Percentiles rank a stretch among this genome's conserved stretches.
Evolutionary conservation across 139 green algal genomes (phyloP).

Genomic region (Ettlia oleoabundans): DNA sequence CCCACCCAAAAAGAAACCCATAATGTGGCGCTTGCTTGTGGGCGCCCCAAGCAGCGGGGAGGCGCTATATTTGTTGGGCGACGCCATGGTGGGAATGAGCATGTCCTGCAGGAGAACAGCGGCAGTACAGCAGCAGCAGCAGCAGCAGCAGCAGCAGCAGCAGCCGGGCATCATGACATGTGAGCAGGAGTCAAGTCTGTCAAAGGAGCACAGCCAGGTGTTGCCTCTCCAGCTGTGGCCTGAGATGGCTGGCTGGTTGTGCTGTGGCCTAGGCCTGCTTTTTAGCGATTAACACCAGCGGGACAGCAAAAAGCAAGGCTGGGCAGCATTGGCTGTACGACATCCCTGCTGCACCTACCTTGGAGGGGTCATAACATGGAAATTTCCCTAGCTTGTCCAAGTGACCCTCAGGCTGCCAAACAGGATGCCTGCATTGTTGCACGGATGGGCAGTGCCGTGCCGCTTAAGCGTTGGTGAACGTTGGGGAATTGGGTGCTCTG

Average conservation of each 20-base stretch:
- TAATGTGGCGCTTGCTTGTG: constrained; percentile 21
- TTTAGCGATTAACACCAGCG: too few species aligned
- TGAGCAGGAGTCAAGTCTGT: too few species aligned
- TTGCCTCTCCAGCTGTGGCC: too few species aligned
- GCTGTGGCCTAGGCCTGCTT: too few species aligned
- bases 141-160: not conserved
- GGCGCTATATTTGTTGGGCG: constrained; percentile 30
- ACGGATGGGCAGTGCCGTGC: not conserved
- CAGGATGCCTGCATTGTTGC: not conserved
- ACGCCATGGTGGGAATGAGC: constrained; percentile 51
- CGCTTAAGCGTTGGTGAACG: too few species aligned
- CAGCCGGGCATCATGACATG: not conserved
- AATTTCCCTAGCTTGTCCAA: constrained; percentile 30
- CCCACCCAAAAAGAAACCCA: constrained; percentile 54
- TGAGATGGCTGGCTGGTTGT: not conserved
- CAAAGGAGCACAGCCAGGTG: too few species aligned
- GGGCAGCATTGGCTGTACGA: not conserved
- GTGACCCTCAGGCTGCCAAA: constrained; percentile 35
- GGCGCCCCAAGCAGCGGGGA: constrained; percentile 46
- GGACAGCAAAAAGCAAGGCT: not conserved
- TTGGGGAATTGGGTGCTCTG: too few species aligned
- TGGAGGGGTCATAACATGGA: constrained; percentile 49
- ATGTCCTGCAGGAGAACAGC: constrained; percentile 44
- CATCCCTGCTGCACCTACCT: constrained; percentile 1
- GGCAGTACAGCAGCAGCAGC: not conserved